Percentiles rank a stretch among this genome's conserved stretches.
Evolutionary conservation across 73 alveolate species (phyloP).

Genomic region (Paraurostyla sp.): DNA sequence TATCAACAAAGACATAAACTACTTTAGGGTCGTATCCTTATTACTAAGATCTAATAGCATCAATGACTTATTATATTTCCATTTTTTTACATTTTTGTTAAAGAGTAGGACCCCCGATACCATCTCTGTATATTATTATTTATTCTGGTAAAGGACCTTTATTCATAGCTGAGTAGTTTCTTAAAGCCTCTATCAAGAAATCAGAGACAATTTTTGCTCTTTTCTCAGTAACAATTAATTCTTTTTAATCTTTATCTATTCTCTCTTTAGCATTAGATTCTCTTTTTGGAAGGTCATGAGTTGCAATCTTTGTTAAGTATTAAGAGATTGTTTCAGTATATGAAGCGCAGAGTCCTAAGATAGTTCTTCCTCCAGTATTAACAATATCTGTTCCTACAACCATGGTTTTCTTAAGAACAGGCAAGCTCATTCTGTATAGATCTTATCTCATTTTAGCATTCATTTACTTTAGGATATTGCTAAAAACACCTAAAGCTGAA

Average conservation of each 20-base stretch:
- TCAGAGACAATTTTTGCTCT: slow-evolving; percentile 31
- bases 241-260: slow-evolving; percentile 9
- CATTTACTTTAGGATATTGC: slow-evolving; percentile 59
- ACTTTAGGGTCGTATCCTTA: slow-evolving; percentile 71
- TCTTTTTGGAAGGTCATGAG: slow-evolving; percentile 17
- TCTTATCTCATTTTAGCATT: slow-evolving; percentile 39
- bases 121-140: slow-evolving; percentile 89
- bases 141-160: slow-evolving; percentile 74
- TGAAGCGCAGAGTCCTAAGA: slow-evolving; percentile 74
- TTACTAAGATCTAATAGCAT: neutral
- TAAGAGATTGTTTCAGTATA: slow-evolving; percentile 48
- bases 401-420: slow-evolving; percentile 31
- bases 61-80: neutral
- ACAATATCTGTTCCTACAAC: slow-evolving; percentile 49
- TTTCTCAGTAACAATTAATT: neutral
- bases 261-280: neutral
- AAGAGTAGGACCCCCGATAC: slow-evolving; percentile 81
- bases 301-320: slow-evolving; percentile 37
- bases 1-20: slow-evolving; percentile 79
- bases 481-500: slow-evolving; percentile 25
- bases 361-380: slow-evolving; percentile 14
- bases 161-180: neutral
- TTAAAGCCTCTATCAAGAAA: slow-evolving; percentile 27
- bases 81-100: neutral
- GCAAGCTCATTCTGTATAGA: slow-evolving; percentile 18